phyloP scores from a whole-genome alignment of 2,329 filamentous ascomycete species.

The Lachnellula arida region DNA sequence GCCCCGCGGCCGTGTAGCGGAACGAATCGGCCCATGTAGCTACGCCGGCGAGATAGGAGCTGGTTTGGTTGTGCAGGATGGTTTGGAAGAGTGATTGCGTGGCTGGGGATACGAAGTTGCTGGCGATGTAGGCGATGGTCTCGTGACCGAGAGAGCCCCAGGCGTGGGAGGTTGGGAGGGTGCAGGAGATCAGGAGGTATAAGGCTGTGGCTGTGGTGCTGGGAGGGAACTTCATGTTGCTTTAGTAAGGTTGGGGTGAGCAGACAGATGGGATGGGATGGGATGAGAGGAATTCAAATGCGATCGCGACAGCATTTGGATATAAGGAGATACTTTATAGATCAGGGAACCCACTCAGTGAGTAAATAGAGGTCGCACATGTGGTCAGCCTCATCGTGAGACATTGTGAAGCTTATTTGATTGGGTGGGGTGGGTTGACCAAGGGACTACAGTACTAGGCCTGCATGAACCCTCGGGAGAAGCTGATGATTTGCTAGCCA shows the following conservation, averaged over 20 bases:
- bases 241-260: background rate
- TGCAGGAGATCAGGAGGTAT: constrained; percentile 3
- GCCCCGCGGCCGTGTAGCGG: constrained; percentile 59
- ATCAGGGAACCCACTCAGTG: background rate
- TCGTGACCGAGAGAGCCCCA: constrained; percentile 54
- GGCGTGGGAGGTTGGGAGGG: constrained; percentile 8
- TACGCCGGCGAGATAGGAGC: constrained; percentile 56
- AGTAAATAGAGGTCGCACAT: background rate
- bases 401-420: background rate
- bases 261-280: background rate
- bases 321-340: background rate
- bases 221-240: constrained; percentile 15
- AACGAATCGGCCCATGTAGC: constrained; percentile 62
- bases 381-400: background rate
- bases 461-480: background rate
- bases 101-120: constrained; percentile 51
- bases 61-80: constrained; percentile 49
- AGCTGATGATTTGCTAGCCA: too few relatives aligned
- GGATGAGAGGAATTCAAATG: background rate
- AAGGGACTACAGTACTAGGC: background rate
- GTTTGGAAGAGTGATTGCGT: constrained; percentile 54
- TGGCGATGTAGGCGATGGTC: constrained; percentile 59
- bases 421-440: background rate
- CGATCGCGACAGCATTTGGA: background rate
- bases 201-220: background rate